phyloP scores from a whole-genome alignment of 2,329 filamentous ascomycete species.

The Calonectria leucothoes region DNA sequence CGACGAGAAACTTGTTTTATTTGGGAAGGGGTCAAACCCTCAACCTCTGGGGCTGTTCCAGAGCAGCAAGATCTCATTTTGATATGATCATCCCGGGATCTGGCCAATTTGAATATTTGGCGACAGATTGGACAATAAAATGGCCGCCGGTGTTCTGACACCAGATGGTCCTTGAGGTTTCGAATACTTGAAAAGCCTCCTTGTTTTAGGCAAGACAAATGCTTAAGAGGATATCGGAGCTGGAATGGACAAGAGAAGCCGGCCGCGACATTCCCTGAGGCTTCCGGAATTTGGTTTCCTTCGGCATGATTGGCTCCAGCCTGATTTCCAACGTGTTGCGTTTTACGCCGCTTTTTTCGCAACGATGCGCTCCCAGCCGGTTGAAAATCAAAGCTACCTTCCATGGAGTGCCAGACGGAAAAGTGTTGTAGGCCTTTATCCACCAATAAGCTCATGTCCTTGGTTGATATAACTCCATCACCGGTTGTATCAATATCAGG shows the following conservation, averaged over 20 bases:
- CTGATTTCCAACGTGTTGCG: not conserved
- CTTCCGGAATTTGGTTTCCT: rapidly evolving
- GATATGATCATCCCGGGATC: not conserved
- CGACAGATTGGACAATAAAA: constrained; percentile 1
- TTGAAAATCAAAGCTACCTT: not conserved
- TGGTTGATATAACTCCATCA: no score
- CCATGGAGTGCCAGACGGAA: not conserved
- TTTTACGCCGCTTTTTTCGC: not conserved
- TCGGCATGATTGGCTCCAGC: no score
- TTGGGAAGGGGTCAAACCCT: not conserved
- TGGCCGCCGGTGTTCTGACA: not conserved
- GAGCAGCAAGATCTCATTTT: not conserved
- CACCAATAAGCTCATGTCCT: not conserved
- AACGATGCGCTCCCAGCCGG: not conserved
- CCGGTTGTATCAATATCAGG: not conserved
- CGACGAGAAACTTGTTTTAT: not conserved
- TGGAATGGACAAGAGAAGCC: not conserved
- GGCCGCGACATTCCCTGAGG: not conserved
- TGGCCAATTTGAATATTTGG: not conserved
- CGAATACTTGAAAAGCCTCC: not conserved
- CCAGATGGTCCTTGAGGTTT: not conserved
- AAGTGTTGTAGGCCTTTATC: not conserved
- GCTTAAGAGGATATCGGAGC: not conserved
- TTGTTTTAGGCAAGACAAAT: not conserved
- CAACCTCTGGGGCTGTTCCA: not conserved